Percentiles rank a stretch among this genome's conserved stretches.
Conservation (phyloP, 192 early-diverging fungal genomes). For the Blastocladiella britannica region DNA sequence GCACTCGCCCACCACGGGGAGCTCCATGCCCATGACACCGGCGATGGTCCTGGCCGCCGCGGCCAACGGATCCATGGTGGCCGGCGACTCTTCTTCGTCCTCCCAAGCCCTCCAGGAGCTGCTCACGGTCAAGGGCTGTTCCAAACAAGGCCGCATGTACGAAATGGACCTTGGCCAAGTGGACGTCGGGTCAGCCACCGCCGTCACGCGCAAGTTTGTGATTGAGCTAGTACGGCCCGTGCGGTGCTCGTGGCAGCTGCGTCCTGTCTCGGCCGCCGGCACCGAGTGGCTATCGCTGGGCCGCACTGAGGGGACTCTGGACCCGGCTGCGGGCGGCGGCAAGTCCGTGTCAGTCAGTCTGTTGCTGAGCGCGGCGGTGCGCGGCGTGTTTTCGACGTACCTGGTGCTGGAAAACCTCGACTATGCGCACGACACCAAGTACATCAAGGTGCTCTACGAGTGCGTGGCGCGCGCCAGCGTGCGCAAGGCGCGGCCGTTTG, state of each 20-base stretch:
- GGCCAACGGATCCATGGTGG: no score
- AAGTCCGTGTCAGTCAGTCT: conserved; percentile 26
- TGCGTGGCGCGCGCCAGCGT: conserved; percentile 33
- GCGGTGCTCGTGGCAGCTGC: conserved; percentile 36
- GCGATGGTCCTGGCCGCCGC: no score
- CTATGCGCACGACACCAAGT: conserved; percentile 50
- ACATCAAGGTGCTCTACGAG: conserved; percentile 47
- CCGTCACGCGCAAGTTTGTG: conserved; percentile 38
- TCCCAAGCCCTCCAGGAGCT: no score
- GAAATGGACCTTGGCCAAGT: conserved; percentile 63
- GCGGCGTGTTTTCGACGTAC: conserved; percentile 51
- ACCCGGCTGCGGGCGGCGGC: conserved; percentile 10
- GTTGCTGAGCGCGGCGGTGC: conserved; percentile 29
- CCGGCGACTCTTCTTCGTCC: background rate
- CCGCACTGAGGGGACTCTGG: conserved; percentile 48
- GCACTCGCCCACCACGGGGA: no score
- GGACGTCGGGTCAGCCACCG: conserved; percentile 31
- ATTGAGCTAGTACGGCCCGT: conserved; percentile 34
- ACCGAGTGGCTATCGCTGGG: conserved; percentile 43
- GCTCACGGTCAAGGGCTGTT: background rate
- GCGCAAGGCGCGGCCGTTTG: conserved; percentile 41
- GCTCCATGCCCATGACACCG: no score
- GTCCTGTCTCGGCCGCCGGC: conserved; percentile 30
- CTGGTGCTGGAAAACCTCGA: conserved; percentile 49
- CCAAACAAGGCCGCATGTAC: conserved; percentile 16